phyloP scores from a whole-genome alignment of 2,329 filamentous ascomycete species.

The Stemphylium beticola region DNA sequence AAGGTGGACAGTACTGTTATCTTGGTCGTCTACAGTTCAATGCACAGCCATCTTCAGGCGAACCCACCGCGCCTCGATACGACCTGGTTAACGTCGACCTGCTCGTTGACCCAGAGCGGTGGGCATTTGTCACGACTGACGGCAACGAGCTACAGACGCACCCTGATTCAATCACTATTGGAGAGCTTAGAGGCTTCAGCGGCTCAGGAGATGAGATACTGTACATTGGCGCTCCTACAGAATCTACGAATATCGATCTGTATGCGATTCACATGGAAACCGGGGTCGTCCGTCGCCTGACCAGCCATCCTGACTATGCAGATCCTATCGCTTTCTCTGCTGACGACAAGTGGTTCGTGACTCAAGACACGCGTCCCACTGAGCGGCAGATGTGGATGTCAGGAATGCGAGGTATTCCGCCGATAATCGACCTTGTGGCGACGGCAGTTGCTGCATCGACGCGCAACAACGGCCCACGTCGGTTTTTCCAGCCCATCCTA shows the following conservation, averaged over 20 bases:
- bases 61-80: slow-evolving; percentile 35
- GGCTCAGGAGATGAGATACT: slow-evolving; percentile 52
- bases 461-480: slow-evolving; percentile 55
- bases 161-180: slow-evolving; percentile 32
- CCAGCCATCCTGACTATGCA: slow-evolving; percentile 53
- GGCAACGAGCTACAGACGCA: slow-evolving; percentile 43
- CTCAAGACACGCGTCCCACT: slow-evolving; percentile 54
- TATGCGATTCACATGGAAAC: slow-evolving; percentile 52
- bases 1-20: slow-evolving; percentile 39
- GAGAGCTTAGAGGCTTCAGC: slow-evolving; percentile 54
- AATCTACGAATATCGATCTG: slow-evolving; percentile 56
- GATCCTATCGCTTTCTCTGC: slow-evolving; percentile 54
- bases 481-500: slow-evolving; percentile 57
- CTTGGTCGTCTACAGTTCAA: slow-evolving; percentile 54
- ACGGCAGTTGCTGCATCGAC: slow-evolving; percentile 43
- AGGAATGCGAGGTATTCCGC: slow-evolving; percentile 52
- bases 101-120: neutral
- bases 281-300: slow-evolving; percentile 52
- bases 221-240: slow-evolving; percentile 50
- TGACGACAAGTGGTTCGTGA: slow-evolving; percentile 53
- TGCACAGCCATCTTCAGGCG: slow-evolving; percentile 24
- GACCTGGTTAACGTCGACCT: slow-evolving; percentile 44
- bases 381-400: slow-evolving; percentile 53
- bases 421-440: slow-evolving; percentile 46
- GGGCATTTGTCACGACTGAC: neutral